Base-by-base conservation (phyloP, 257 asterid genomes). In the Cynanchum wilfordii region DNA sequence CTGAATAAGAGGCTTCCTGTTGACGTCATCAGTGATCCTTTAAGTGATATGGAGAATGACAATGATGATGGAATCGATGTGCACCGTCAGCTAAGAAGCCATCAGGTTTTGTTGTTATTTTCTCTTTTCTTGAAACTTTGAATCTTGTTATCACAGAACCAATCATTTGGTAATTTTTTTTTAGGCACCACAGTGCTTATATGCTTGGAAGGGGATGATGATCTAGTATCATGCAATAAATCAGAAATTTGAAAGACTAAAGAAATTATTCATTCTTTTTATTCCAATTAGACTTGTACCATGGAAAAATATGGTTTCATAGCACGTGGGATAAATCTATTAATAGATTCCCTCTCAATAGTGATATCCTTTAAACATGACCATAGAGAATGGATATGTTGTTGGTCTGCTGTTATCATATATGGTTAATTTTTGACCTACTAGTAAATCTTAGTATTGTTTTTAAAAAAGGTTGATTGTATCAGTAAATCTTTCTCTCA, bases 1-100 rank as follows among this genome's bases (percentile, higher is more conserved):
- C 84, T 84, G 84, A 90, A 79, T 77, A 85, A 85, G n/a, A 87
- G 83, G 67, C 80, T 81, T 67, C 93, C 96, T 66, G 92, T 89
- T 45, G 99, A 92, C 81, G 90, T 90, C 73, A 87, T 95, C 56
- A 95, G 99, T 80, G 99, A 95, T 82, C 99, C 99, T 62, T 78
- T 95, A 82, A 87, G 93, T 82, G 96, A 89, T 72, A 77, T 85
- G 68, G 98, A 93, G 82, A 84, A 79, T 68, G 97, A 90, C 75
- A 66, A 74, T 36, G 93, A 87, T 69, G 89, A 84, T 59, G 88
- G 88, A 79, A 74, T 78, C 75, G 95, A 87, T 77, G 88, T 82
- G 10, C 89, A 85, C 76, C 90, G 78, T 75, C 96, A 78, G 73
- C 84, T 56, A 60, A 82, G 72, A 78, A 82, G 83, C 84, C 98